Percentiles rank a stretch among this genome's conserved stretches.
These are phyloP conservation scores for Cercospora nicotianae DNA, from an alignment of 2,329 filamentous ascomycete species.

Conservation along the genomic window DNA sequence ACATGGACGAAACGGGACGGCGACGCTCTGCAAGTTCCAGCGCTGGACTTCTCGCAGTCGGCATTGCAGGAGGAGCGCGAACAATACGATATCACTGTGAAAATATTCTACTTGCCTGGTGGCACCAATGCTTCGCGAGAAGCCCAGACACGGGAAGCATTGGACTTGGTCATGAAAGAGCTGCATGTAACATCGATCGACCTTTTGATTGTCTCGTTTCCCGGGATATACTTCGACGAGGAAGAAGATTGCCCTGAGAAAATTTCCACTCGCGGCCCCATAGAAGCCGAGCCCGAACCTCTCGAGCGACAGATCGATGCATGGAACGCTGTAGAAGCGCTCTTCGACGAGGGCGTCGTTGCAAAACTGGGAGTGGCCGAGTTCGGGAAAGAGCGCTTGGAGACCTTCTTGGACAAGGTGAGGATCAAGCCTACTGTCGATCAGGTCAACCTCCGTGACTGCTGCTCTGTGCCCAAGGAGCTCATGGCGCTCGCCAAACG, in stretches of 20 bases:
- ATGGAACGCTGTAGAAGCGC: constrained; percentile 66
- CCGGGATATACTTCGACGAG: constrained; percentile 88
- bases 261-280: constrained; percentile 40
- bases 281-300: constrained; percentile 55
- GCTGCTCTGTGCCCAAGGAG: constrained; percentile 90
- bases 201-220: constrained; percentile 88
- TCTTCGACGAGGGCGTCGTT: constrained; percentile 71
- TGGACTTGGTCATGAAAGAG: constrained; percentile 77
- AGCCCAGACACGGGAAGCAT: constrained; percentile 72
- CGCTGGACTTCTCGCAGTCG: constrained; percentile 68
- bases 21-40: constrained; percentile 58
- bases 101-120: constrained; percentile 85
- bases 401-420: constrained; percentile 71
- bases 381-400: constrained; percentile 81
- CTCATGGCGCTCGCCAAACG: constrained; percentile 81
- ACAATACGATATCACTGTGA: constrained; percentile 92
- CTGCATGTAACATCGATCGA: constrained; percentile 75
- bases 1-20: constrained; percentile 74
- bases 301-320: constrained; percentile 67
- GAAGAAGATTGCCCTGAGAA: constrained; percentile 75
- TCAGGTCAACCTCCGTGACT: constrained; percentile 95
- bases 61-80: constrained; percentile 76
- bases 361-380: constrained; percentile 81
- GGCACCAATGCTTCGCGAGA: constrained; percentile 50
- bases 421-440: constrained; percentile 76